Base-by-base conservation (phyloP, 768 basidiomycete species). In the Cyclocybe cylindracea region DNA sequence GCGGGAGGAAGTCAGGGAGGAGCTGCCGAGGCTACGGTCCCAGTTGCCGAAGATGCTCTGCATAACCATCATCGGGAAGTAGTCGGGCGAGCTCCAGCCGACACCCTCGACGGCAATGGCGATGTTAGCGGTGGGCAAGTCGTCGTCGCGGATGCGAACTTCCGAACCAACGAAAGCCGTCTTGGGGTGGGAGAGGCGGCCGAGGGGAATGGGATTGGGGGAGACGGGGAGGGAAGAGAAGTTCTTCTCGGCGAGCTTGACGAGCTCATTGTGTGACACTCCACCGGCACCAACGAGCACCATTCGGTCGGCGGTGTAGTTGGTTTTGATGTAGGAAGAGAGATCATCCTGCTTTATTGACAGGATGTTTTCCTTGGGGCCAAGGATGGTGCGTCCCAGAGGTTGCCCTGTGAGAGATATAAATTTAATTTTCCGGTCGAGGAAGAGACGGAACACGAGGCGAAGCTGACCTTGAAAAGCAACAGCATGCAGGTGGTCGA, bases 1-100 rank as follows among this genome's bases (percentile, higher is more conserved):
- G 46, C 89, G 85, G 46, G 94, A 97, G 54, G 91, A 94, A 57
- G 96, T 85, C 48, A 97, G 79, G 18, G 92, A 81, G 2, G 92
- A 87, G 43, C 93, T 85, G 61, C 96, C 97, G 61, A 98, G 85
- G 42, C 89, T 91, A 61, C 97, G 86, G 69, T 99, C 96, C 97
- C 97, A 99, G 84, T 98, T 99, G 57, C 97, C 97, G 73, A 98
- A 89, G 73, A 98, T 92, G 63, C 85, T 86, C 71, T 96, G 92
- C 87, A 97, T 91, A 67, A 93, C 94, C 76, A 98, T 86, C 95
- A 99, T 96, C 55, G 95, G 93, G 86, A 92, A 98, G 80, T 98
- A 98, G 74, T 99, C 97, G 29, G 96, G 94, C 8, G 90, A 94
- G 62, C 87, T 91, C 95, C 96, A 98, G 71, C 93, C 86, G 50